A percentile compares a stretch with the other conserved stretches of the same genome.
phyloP scores from a whole-genome alignment of 495 filamentous ascomycete species.

The Aspergillus haitiensis region DNA sequence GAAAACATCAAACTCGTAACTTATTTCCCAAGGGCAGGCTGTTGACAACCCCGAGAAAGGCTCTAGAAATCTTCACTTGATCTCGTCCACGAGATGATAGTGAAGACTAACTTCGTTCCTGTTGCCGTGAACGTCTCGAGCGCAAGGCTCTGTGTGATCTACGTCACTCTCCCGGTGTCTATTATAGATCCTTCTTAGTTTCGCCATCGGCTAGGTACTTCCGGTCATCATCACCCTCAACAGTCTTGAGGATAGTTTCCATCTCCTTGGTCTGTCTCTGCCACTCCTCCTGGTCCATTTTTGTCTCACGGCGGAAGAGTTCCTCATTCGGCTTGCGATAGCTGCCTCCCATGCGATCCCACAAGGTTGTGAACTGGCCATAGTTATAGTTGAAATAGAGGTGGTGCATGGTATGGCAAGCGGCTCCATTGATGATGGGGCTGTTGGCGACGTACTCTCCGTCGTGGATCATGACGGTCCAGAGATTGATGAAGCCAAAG shows the following conservation, averaged over 20 bases:
- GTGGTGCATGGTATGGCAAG: slow-evolving; percentile 96
- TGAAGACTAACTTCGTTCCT: background rate
- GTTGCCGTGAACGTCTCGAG: background rate
- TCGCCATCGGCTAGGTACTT: slow-evolving; percentile 55
- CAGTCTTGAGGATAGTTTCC: slow-evolving; percentile 77
- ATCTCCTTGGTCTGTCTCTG: slow-evolving; percentile 78
- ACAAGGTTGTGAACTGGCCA: slow-evolving; percentile 92
- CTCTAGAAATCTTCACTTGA: background rate
- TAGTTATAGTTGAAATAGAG: slow-evolving; percentile 99
- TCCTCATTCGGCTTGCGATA: slow-evolving; percentile 87
- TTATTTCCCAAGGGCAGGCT: background rate
- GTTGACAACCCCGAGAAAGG: background rate
- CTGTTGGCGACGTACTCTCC: slow-evolving; percentile 92
- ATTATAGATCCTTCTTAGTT: slow-evolving; percentile 44
- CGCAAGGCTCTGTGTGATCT: background rate
- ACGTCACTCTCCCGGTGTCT: background rate
- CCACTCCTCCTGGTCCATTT: slow-evolving; percentile 84
- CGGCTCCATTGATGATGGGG: slow-evolving; percentile 88
- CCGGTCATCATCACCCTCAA: slow-evolving; percentile 87
- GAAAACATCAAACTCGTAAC: slow-evolving; percentile 20
- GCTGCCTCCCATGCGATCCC: slow-evolving; percentile 87
- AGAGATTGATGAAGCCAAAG: slow-evolving; percentile 93
- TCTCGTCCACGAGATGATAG: background rate
- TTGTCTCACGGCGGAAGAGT: slow-evolving; percentile 82
- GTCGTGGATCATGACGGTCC: slow-evolving; percentile 97